phyloP scores from a whole-genome alignment of 441 rosid genomes.

The Gossypium davidsonii region DNA sequence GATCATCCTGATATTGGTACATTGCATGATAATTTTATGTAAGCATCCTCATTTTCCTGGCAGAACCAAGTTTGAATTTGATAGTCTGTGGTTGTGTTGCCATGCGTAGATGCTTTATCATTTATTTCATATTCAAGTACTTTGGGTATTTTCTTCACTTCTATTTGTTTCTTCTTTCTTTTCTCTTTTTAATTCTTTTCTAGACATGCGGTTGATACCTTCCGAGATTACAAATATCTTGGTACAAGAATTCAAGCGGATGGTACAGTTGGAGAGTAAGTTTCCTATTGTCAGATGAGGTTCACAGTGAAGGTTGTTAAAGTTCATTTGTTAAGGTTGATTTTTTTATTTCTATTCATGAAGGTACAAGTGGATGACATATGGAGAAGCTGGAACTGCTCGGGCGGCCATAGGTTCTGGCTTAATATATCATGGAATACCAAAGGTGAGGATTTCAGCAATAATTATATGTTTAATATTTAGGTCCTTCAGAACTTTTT shows the following conservation, averaged over 20 bases:
- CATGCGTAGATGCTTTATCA: background rate
- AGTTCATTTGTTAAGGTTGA: constrained; percentile 10
- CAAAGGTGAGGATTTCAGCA: constrained; percentile 37
- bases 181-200: constrained; percentile 9
- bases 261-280: constrained; percentile 99
- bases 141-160: constrained; percentile 14
- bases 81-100: background rate
- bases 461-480: background rate
- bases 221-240: constrained; percentile 78
- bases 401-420: constrained; percentile 88
- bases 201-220: constrained; percentile 74
- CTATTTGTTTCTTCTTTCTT: background rate
- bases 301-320: constrained; percentile 6
- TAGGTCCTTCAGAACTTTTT: background rate
- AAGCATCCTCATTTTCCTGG: constrained; percentile 27
- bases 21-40: constrained; percentile 92
- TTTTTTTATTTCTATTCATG: constrained; percentile 10
- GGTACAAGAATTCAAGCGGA: constrained; percentile 84
- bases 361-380: constrained; percentile 98
- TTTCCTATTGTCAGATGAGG: constrained; percentile 13
- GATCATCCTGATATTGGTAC: constrained; percentile 92
- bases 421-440: constrained; percentile 63
- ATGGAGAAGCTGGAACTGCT: constrained; percentile 92
- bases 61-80: constrained; percentile 7
- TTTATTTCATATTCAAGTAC: constrained; percentile 4